Evolutionary conservation across 2,329 filamentous ascomycete species (phyloP), one percentile per base, ranked within the genome.

Genomic region (Scolecobasidium constrictum): DNA sequence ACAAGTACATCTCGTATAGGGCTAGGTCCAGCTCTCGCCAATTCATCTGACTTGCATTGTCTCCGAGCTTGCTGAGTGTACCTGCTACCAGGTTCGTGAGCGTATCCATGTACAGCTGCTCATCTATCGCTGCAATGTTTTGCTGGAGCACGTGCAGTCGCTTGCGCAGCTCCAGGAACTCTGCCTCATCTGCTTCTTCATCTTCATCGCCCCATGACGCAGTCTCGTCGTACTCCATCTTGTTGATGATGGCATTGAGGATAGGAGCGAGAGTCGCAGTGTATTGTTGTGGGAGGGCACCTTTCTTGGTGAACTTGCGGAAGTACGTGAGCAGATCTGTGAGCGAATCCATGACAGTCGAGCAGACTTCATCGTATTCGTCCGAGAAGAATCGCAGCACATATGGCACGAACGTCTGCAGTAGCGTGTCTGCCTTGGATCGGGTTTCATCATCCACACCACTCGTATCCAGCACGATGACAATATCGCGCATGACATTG

Each of bases 141-240:
- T 95, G 93, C 60, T 98, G 92, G 34, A 98, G 69, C 33, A 87
- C 81, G 60, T 94, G 86, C 38, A 98, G 69, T 52, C 86, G 78
- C 60, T 94, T 93, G 46, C 93, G 79, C 42, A 98, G 72, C 52
- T 98, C 92, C 56, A 94, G 85, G 53, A 98, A 98, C 59, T 98
- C 92, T 19, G 90, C 92, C 64, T 98, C 92, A 53, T 96, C 92
- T 2, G 87, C 94, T 60, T 94, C 83, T 53, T 94, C 88, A 53
- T 94, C 87, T 57, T 95, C 88, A 45, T 88, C 81, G 28, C 88
- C 90, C 90, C 90, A 96, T 16, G 77, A 82, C 1, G 85, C 83
- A 4, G 90, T 95, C 58, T 95, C 90, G 54, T 98, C 92, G 56
- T 94, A 96, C 57, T 90, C 82, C 87, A 96, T 95, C 67, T 98